Percentiles rank a stretch among this genome's conserved stretches.
Evolutionary conservation across 176 grass and related monocot genomes (phyloP).

Genomic region (Poa pratensis): DNA sequence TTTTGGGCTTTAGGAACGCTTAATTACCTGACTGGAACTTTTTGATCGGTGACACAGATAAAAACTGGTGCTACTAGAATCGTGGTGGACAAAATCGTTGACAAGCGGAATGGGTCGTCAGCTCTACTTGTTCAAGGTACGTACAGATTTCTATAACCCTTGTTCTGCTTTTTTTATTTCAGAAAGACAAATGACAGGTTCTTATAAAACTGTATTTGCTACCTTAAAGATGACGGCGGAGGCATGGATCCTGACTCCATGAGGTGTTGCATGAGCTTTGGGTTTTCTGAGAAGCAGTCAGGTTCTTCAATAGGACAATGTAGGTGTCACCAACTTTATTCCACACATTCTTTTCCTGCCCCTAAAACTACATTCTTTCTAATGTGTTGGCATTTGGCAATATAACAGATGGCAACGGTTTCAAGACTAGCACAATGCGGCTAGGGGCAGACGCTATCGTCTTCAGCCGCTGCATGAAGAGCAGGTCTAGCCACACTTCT

Average conservation of each 20-base stretch:
- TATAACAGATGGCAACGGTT: constrained; percentile 81
- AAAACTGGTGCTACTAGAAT: constrained; percentile 69
- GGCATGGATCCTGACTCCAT: constrained; percentile 88
- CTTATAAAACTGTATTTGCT: not conserved
- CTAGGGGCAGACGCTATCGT: constrained; percentile 84
- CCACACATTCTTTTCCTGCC: constrained; percentile 6
- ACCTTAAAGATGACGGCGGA: constrained; percentile 72
- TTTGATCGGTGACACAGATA: constrained; percentile 53
- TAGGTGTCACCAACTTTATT: constrained; percentile 35
- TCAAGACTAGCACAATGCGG: constrained; percentile 94
- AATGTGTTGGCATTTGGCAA: not conserved
- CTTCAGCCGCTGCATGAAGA: constrained; percentile 64
- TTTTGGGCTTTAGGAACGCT: not conserved
- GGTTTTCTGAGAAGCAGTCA: constrained; percentile 80
- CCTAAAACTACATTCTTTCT: not conserved
- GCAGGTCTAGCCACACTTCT: constrained; percentile 37
- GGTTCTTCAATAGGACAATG: constrained; percentile 80
- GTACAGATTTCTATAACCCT: constrained; percentile 39
- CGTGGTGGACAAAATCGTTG: constrained; percentile 59
- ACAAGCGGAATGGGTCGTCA: constrained; percentile 53
- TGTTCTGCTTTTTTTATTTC: constrained; percentile 11
- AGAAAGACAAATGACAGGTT: not conserved
- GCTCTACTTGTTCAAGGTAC: constrained; percentile 78
- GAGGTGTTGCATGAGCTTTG: constrained; percentile 87
- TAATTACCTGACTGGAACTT: not conserved